phyloP scores from a whole-genome alignment of 164 flowering plant genomes.

The Vitis rupestris region DNA sequence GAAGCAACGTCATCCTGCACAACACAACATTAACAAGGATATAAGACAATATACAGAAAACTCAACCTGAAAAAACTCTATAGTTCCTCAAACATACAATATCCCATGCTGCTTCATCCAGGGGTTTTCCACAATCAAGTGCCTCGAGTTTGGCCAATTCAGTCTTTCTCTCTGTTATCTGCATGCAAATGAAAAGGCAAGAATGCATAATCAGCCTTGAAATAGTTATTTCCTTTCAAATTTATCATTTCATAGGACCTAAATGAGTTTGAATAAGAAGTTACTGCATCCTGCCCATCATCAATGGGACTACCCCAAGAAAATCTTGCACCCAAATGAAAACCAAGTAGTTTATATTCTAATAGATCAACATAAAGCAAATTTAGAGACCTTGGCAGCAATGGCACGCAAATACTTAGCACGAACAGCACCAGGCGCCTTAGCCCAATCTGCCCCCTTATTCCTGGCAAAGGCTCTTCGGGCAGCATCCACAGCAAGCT shows the following conservation, averaged over 20 bases:
- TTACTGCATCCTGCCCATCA: neutral
- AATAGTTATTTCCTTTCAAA: too few species aligned
- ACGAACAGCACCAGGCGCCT: constrained; percentile 81
- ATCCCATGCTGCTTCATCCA: constrained; percentile 96
- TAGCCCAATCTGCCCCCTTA: constrained; percentile 73
- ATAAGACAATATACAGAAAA: constrained; percentile 9
- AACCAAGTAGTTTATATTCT: neutral
- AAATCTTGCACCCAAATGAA: neutral
- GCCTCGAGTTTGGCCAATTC: constrained; percentile 78
- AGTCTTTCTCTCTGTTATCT: constrained; percentile 78
- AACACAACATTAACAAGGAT: constrained; percentile 11
- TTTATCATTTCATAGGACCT: too few species aligned
- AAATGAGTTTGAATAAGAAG: too few species aligned
- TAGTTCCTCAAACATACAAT: constrained; percentile 50
- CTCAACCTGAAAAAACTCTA: neutral
- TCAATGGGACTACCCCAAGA: neutral
- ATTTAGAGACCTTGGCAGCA: constrained; percentile 74
- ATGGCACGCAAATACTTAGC: constrained; percentile 90
- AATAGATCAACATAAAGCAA: neutral
- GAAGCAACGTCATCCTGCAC: constrained; percentile 94
- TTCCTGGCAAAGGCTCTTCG: constrained; percentile 62
- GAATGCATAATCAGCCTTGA: neutral
- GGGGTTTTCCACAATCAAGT: constrained; percentile 87
- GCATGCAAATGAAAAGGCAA: constrained; percentile 10
- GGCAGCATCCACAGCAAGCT: constrained; percentile 85